phyloP scores from a whole-genome alignment of 169 alveolate genomes.

The Plasmodium coatneyi region DNA sequence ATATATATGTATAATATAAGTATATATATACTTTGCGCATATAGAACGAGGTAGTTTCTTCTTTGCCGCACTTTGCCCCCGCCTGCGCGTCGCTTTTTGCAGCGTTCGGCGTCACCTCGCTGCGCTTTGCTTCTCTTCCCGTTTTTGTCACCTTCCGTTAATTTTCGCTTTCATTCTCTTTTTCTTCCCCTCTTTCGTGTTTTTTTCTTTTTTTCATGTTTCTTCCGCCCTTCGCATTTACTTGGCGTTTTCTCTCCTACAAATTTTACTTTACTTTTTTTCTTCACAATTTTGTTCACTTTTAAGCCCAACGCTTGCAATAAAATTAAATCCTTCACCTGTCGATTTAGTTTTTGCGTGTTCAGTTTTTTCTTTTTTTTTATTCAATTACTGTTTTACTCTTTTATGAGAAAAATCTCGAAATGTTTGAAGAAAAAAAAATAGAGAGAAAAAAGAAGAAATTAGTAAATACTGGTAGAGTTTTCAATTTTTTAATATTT shows the following conservation, averaged over 20 bases:
- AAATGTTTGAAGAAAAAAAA: neutral
- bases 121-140: neutral
- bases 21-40: neutral
- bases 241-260: neutral
- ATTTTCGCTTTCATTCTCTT: neutral
- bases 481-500: neutral
- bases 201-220: neutral
- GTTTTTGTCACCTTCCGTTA: neutral
- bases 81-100: neutral
- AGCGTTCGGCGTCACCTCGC: neutral
- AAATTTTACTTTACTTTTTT: neutral
- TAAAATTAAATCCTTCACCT: neutral
- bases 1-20: too few relatives aligned
- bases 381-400: neutral
- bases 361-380: neutral
- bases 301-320: neutral
- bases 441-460: neutral
- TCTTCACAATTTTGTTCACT: neutral
- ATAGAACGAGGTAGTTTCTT: neutral
- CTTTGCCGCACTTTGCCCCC: neutral
- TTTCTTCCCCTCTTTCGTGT: neutral
- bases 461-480: neutral
- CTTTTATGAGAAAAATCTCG: neutral
- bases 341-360: conserved; percentile 8
- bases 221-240: neutral